Evolutionary conservation across 2,329 filamentous ascomycete species (phyloP), one percentile per base, ranked within the genome.

Genomic region (Alternaria sp.): DNA sequence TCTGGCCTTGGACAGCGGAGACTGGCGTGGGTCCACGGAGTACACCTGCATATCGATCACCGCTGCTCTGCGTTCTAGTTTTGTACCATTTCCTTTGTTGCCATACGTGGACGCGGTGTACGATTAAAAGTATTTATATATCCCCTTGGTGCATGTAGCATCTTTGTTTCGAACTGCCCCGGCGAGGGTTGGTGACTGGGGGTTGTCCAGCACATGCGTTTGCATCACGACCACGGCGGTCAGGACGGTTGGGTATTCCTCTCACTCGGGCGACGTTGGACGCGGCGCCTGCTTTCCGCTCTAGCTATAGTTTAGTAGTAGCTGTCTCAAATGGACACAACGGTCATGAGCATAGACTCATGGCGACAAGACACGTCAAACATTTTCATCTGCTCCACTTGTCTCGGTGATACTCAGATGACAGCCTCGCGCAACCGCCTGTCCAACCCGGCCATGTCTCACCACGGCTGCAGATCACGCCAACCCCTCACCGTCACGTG

Each of bases 41-140:
- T 68, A 71, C 59, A 60, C 61, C 55, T 68, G 69, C 69, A 73
- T 69, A 62, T 63, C 61, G 36, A 57, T 52, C 48, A 63, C 63
- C 57, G 67, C 57, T 60, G 44, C 48, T 54, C 54, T 67, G 60
- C 63, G 54, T 70, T 66, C 57, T 65, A 62, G 53, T 59, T 60
- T 40, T 71, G 70, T 73, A 73, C 56, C 59, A 59, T 68, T 62
- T 67, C 66, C 65, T 67, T 56, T 66, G 63, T 69, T 49, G 53
- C 55, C 63, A 57, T 62, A 56, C 44, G 54, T 56, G 54, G 59
- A 59, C 44, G 64, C 64, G 63, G 67, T 74, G 72, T 73, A 74
- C 64, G 65, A 73, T 66, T 67, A 74, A 74, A 74, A 74, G 72
- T 65, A 74, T 69, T 63, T 64, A 68, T 70, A 65, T 71, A 64